A percentile compares a stretch with the other conserved stretches of the same genome.
phyloP scores from a whole-genome alignment of 306 rosid species.

The Rosa persica region DNA sequence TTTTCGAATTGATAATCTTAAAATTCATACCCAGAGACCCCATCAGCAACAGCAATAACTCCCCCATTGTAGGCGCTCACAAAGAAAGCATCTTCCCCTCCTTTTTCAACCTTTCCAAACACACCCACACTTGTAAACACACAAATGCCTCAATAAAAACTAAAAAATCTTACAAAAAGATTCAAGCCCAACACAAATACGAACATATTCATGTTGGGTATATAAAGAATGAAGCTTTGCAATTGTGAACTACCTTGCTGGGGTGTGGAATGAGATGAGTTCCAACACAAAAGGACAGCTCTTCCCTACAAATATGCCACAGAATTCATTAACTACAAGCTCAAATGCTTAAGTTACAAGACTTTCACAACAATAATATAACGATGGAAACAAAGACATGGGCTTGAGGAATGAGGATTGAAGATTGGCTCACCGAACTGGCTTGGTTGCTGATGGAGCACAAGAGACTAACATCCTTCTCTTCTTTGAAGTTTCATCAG shows the following conservation, averaged over 20 bases:
- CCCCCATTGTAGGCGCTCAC: conserved; percentile 73
- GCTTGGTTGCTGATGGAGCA: conserved; percentile 48
- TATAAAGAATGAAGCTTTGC: neutral
- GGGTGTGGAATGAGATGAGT: conserved; percentile 88
- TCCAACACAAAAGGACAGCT: conserved; percentile 68
- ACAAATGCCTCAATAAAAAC: neutral
- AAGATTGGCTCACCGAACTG: conserved; percentile 48
- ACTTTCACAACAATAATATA: neutral
- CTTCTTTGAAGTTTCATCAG: conserved; percentile 44
- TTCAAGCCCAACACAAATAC: neutral
- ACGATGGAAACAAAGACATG: neutral
- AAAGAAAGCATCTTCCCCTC: conserved; percentile 95
- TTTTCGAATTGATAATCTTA: neutral
- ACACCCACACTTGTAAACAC: conserved; percentile 25
- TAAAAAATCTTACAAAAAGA: neutral
- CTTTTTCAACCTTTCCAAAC: conserved; percentile 62
- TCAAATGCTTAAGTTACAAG: neutral
- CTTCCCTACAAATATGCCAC: conserved; percentile 49
- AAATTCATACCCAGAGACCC: conserved; percentile 79
- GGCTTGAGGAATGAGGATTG: neutral
- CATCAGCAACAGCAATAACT: conserved; percentile 91
- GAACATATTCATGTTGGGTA: neutral
- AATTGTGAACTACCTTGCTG: conserved; percentile 55
- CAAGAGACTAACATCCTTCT: conserved; percentile 47
- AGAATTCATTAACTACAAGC: neutral